Percentiles rank a stretch among this genome's conserved stretches.
Conservation (phyloP, 2,329 filamentous ascomycete species). For the Chaetomium sp. region DNA sequence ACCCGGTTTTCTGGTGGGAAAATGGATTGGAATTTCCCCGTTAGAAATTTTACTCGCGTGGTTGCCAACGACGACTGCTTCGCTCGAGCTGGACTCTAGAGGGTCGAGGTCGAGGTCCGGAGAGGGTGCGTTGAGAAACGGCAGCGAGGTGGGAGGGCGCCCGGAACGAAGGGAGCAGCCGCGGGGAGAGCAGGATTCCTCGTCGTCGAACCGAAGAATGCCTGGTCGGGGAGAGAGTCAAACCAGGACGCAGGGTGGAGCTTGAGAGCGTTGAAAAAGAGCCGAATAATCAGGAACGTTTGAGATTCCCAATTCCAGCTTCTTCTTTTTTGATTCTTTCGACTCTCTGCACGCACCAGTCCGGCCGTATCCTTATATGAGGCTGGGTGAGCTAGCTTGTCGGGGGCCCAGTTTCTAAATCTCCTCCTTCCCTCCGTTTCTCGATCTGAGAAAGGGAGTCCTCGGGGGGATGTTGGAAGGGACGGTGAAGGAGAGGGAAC, state of each 20-base stretch:
- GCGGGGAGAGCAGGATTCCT: conserved; percentile 47
- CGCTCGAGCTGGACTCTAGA: conserved; percentile 12
- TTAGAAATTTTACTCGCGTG: conserved; percentile 7
- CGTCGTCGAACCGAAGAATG: conserved; percentile 50
- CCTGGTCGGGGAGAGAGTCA: conserved; percentile 28
- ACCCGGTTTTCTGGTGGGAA: conserved; percentile 14
- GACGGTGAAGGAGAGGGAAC: conserved; percentile 55
- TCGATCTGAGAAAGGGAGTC: conserved; percentile 39
- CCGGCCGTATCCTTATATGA: conserved; percentile 36
- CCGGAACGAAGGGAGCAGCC: conserved; percentile 43
- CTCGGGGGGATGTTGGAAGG: conserved; percentile 46
- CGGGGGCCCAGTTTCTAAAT: conserved; percentile 37
- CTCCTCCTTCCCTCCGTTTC: conserved; percentile 43
- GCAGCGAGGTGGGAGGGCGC: conserved; percentile 14
- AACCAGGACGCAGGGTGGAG: conserved; percentile 27
- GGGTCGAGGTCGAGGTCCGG: conserved; percentile 23
- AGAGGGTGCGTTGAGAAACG: conserved; percentile 18
- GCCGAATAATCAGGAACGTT: conserved; percentile 22
- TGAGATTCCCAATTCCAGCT: conserved; percentile 26
- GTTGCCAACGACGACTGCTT: conserved; percentile 17
- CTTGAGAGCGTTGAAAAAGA: conserved; percentile 29
- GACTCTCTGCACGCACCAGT: conserved; percentile 31
- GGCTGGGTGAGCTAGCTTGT: conserved; percentile 36
- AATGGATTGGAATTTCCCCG: conserved; percentile 17
- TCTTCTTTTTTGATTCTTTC: conserved; percentile 17